phyloP scores from a whole-genome alignment of 2,329 filamentous ascomycete species.

The Arthroderma sp. region DNA sequence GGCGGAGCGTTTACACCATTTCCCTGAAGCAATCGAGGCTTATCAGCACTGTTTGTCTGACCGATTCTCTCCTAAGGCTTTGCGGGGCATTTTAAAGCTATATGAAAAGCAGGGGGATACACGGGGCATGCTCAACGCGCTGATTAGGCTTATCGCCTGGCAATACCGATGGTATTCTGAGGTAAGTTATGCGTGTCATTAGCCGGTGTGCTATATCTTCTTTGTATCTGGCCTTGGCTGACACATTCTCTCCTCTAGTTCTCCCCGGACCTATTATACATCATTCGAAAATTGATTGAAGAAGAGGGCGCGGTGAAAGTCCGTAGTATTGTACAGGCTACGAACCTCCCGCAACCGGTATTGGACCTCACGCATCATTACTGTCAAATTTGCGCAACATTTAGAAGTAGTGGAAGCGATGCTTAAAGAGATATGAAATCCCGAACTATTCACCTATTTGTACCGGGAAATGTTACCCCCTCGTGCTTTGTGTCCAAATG shows the following conservation, averaged over 20 bases:
- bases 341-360: constrained; percentile 81
- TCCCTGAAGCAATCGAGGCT: constrained; percentile 81
- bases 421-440: constrained; percentile 38
- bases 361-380: constrained; percentile 94
- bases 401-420: constrained; percentile 86
- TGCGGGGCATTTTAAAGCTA: constrained; percentile 68
- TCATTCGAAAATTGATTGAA: constrained; percentile 85
- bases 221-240: neutral
- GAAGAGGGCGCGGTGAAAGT: constrained; percentile 97
- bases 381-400: constrained; percentile 83
- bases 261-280: constrained; percentile 76
- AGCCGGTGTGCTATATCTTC: neutral
- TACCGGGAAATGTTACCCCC: too few relatives aligned
- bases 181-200: constrained; percentile 28
- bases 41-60: constrained; percentile 78
- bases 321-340: constrained; percentile 91
- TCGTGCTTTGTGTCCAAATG: too few relatives aligned
- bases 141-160: constrained; percentile 90
- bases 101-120: constrained; percentile 69
- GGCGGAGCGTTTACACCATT: constrained; percentile 83
- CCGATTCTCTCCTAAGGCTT: constrained; percentile 85
- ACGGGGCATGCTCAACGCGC: constrained; percentile 64
- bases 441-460: neutral
- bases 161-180: constrained; percentile 99
- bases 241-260: constrained; percentile 43